Evolutionary conservation across 805 yeast genomes (phyloP).

Genomic region (Priceomyces melissophilus): DNA sequence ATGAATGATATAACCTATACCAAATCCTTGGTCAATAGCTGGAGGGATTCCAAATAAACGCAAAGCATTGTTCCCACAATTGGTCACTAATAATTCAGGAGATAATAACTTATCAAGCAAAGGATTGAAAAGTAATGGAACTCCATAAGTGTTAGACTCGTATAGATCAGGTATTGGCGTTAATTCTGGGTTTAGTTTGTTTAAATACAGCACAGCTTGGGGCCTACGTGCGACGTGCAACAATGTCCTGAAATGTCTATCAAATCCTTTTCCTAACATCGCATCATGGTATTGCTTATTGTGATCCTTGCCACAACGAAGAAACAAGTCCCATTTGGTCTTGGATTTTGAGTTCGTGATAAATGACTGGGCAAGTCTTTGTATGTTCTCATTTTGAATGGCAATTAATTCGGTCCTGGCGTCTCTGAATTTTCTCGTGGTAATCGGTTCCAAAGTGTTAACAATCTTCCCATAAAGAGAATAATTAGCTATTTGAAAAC

Average conservation of each 20-base stretch:
- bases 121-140: conserved; percentile 35
- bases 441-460: conserved; percentile 53
- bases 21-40: conserved; percentile 84
- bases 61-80: conserved; percentile 90
- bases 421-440: conserved; percentile 65
- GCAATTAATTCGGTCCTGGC: conserved; percentile 70
- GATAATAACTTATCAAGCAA: conserved; percentile 29
- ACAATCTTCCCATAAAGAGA: conserved; percentile 52
- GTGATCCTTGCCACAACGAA: conserved; percentile 52
- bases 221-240: conserved; percentile 52
- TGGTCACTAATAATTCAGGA: conserved; percentile 56
- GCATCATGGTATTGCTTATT: conserved; percentile 47
- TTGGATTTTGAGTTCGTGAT: conserved; percentile 50
- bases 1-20: conserved; percentile 88
- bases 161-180: conserved; percentile 26
- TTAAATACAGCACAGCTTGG: conserved; percentile 31
- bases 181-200: conserved; percentile 30
- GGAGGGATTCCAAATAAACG: conserved; percentile 91
- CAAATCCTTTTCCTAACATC: conserved; percentile 64
- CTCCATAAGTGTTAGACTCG: conserved; percentile 6
- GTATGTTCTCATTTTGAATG: conserved; percentile 53
- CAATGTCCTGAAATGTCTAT: conserved; percentile 66
- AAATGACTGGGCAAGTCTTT: conserved; percentile 56
- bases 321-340: conserved; percentile 50
- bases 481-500: conserved; percentile 52